Evolutionary conservation across 805 yeast genomes (phyloP).

Genomic region (Hermanozyma aechmeae): DNA sequence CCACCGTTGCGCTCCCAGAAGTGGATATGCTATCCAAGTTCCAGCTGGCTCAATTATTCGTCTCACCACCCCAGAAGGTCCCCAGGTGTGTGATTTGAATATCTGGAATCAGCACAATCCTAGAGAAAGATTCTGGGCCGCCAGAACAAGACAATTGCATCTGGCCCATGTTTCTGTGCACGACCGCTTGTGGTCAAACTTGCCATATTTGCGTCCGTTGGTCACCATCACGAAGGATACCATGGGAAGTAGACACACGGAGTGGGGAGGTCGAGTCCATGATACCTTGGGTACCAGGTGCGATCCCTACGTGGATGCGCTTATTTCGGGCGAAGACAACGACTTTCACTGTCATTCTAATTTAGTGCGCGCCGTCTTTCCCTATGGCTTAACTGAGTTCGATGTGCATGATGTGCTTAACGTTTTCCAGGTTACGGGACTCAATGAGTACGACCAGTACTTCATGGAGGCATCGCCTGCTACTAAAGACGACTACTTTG

Average conservation of each 20-base stretch:
- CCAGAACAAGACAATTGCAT: conserved; percentile 58
- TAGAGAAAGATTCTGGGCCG: conserved; percentile 61
- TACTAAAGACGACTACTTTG: conserved; percentile 48
- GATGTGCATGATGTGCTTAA: conserved; percentile 65
- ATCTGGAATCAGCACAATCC: conserved; percentile 56
- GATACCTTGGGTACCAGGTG: conserved; percentile 63
- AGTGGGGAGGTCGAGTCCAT: conserved; percentile 58
- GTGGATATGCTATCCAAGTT: conserved; percentile 56
- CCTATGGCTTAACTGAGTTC: conserved; percentile 52
- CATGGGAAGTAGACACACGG: conserved; percentile 45
- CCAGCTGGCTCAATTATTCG: conserved; percentile 53
- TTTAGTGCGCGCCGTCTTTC: conserved; percentile 48
- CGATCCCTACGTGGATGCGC: conserved; percentile 59
- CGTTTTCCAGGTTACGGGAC: conserved; percentile 62
- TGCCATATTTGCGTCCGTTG: conserved; percentile 58
- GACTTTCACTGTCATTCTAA: conserved; percentile 64
- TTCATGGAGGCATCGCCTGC: conserved; percentile 69
- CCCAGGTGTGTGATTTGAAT: conserved; percentile 64
- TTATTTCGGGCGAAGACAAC: conserved; percentile 55
- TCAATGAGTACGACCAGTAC: conserved; percentile 56
- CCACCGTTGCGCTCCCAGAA: conserved; percentile 41
- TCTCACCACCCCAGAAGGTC: conserved; percentile 57
- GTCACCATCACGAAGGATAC: conserved; percentile 58
- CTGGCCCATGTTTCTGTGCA: conserved; percentile 52
- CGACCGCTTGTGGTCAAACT: conserved; percentile 57